Evolutionary conservation across 345 rosid genomes (phyloP).

Genomic region (Eutrema yunnanense): DNA sequence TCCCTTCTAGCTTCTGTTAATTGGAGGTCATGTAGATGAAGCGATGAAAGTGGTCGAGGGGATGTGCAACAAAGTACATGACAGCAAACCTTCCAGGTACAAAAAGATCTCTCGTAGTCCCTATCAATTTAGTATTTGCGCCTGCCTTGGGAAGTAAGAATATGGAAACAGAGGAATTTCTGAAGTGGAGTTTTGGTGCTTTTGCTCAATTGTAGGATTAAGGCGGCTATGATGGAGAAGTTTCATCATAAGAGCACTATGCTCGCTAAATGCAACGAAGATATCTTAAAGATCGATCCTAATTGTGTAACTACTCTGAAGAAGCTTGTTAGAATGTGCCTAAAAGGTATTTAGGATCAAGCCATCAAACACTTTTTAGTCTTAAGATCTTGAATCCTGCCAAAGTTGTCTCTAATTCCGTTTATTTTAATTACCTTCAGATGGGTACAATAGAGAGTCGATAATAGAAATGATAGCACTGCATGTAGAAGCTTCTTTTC

Average conservation of each 20-base stretch:
- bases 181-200: background rate
- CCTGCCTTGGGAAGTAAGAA: background rate
- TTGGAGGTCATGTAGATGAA: slow-evolving; percentile 58
- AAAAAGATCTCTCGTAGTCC: background rate
- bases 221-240: slow-evolving; percentile 48
- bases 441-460: slow-evolving; percentile 43
- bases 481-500: slow-evolving; percentile 68
- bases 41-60: slow-evolving; percentile 54
- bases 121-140: background rate
- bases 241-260: slow-evolving; percentile 36
- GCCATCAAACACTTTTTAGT: background rate
- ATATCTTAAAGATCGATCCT: slow-evolving; percentile 69
- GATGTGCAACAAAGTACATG: slow-evolving; percentile 37
- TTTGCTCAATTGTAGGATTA: slow-evolving; percentile 44
- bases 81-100: slow-evolving; percentile 61
- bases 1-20: slow-evolving; percentile 52
- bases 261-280: slow-evolving; percentile 54
- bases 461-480: slow-evolving; percentile 72
- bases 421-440: slow-evolving; percentile 37
- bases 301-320: slow-evolving; percentile 45
- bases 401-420: background rate
- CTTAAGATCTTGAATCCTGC: background rate
- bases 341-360: slow-evolving; percentile 33
- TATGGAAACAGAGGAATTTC: background rate
- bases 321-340: slow-evolving; percentile 55